Base-by-base conservation (phyloP, 2,329 filamentous ascomycete genomes). In the Coniochaeta ligniaria region DNA sequence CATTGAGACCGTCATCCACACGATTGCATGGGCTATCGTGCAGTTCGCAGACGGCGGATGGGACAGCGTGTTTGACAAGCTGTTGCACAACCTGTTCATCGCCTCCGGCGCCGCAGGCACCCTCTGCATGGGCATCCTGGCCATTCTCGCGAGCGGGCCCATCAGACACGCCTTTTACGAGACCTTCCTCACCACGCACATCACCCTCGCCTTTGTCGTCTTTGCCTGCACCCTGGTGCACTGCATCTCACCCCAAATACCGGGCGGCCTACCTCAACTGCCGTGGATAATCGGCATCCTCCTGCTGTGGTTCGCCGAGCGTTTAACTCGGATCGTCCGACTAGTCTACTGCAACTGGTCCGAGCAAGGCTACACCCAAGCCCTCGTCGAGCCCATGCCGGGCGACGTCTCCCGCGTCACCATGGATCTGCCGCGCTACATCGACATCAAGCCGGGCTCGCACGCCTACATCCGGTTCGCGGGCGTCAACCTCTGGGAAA, bases 141-240 rank as follows among this genome's bases (percentile, higher is more conserved):
- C 90, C 59, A 69, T 96, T 58, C 78, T 88, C 31, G 88, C 92
- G 11, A 78, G 90, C 59, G 94, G 92, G 2, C 89, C 92, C 0
- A 71, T 99, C 58, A 88, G 95, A 63, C 94, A 97, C 74, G 92
- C 93, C 43, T 97, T 96, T 72, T 99, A 99, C 77, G 95, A 99
- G 77, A 96, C 92, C 1, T 99, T 99, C 77, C 83, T 98, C 67
- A 91, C 90, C 71, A 75, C 89, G 33, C 95, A 98, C 76, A 92
- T 96, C 66, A 73, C 90, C 41, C 77, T 96, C 58, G 92, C 88
- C 43, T 73, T 88, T 38, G 70, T 91, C 59, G 78, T 80, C 56
- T 83, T 97, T 58, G 79, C 84, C 60, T 88, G 87, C 68, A 86
- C 93, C 9, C 95, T 88, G 83, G 78, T 93, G 41, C 95, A 98